Percentiles rank a stretch among this genome's conserved stretches.
Conservation (phyloP, 2,329 filamentous ascomycete species). For the Zasmidium angulare region DNA sequence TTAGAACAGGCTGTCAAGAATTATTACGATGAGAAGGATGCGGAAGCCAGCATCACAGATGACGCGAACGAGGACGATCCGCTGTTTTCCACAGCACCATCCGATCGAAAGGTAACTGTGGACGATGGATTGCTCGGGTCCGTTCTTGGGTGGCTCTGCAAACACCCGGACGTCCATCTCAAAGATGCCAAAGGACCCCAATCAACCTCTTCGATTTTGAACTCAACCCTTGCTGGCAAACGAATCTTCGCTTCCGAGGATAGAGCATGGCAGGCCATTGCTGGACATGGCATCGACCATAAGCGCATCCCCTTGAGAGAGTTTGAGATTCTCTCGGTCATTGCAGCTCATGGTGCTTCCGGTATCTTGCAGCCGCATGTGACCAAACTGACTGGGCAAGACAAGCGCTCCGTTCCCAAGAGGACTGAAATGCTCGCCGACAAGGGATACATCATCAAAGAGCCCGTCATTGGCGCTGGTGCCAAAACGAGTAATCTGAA, state of each 20-base stretch:
- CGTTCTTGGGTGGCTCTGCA: constrained; percentile 59
- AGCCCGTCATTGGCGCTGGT: constrained; percentile 47
- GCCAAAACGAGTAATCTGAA: constrained; percentile 58
- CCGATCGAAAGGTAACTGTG: constrained; percentile 32
- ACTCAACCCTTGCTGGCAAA: constrained; percentile 16
- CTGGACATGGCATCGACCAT: constrained; percentile 59
- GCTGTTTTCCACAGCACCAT: constrained; percentile 27
- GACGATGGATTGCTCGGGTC: constrained; percentile 54
- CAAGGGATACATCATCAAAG: constrained; percentile 64
- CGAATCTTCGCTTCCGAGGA: constrained; percentile 55
- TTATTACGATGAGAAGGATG: constrained; percentile 37
- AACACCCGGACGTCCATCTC: constrained; percentile 57
- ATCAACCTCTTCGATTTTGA: constrained; percentile 3
- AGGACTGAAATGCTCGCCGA: constrained; percentile 57
- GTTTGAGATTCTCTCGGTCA: constrained; percentile 58
- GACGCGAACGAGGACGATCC: constrained; percentile 15
- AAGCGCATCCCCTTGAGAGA: constrained; percentile 55
- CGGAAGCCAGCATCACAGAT: background rate
- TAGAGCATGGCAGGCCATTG: constrained; percentile 59
- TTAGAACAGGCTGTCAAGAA: constrained; percentile 40
- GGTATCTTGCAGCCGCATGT: constrained; percentile 61
- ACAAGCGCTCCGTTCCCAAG: constrained; percentile 64
- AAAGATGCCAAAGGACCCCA: constrained; percentile 38
- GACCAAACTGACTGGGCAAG: constrained; percentile 57
- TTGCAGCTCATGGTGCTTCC: constrained; percentile 53